Conservation (phyloP, 2,329 filamentous ascomycete species). For the Venturiaceae sp. region DNA sequence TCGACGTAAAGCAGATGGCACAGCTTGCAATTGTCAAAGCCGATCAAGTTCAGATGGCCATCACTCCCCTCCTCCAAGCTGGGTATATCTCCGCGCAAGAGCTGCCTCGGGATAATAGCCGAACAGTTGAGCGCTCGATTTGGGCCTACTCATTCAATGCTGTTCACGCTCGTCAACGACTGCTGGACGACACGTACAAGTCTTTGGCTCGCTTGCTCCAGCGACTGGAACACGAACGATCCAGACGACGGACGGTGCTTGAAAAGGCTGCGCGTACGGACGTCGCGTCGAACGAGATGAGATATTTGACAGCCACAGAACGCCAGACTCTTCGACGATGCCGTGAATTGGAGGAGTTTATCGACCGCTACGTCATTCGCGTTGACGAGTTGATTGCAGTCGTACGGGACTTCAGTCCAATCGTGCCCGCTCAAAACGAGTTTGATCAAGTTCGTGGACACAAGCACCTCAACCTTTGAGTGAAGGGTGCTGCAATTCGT, state of each 20-base stretch:
- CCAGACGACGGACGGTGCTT: constrained; percentile 61
- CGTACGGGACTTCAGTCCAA: constrained; percentile 52
- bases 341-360: constrained; percentile 53
- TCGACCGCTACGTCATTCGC: constrained; percentile 69
- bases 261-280: constrained; percentile 77
- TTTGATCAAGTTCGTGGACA: constrained; percentile 1
- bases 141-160: constrained; percentile 90
- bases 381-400: constrained; percentile 79
- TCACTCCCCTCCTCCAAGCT: constrained; percentile 75
- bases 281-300: constrained; percentile 66
- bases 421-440: not conserved
- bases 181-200: constrained; percentile 80
- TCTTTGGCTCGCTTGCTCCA: constrained; percentile 79
- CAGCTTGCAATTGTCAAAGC: constrained; percentile 75
- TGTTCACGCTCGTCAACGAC: constrained; percentile 56
- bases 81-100: constrained; percentile 90
- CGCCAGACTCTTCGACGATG: constrained; percentile 57
- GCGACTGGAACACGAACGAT: constrained; percentile 66
- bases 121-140: constrained; percentile 71
- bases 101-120: constrained; percentile 77
- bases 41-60: constrained; percentile 72
- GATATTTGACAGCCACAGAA: constrained; percentile 67
- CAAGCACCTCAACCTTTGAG: not conserved
- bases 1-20: constrained; percentile 88
- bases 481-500: not conserved